These are phyloP conservation scores for Fusarium tjaetaba DNA, from an alignment of 2,329 filamentous ascomycete genomes.

Conservation along the genomic window DNA sequence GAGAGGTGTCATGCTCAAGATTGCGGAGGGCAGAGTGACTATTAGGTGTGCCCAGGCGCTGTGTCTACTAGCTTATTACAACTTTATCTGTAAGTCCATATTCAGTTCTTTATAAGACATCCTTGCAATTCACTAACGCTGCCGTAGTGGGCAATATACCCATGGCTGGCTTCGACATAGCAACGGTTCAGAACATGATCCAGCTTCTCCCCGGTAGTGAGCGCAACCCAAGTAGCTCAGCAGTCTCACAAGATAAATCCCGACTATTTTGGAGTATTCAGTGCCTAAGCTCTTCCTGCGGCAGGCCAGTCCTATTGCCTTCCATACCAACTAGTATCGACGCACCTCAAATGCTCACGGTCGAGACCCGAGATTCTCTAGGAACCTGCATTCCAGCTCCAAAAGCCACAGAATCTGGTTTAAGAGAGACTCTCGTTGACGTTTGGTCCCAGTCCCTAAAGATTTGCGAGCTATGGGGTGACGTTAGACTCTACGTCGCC, in stretches of 20 bases:
- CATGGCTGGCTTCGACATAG: constrained; percentile 22
- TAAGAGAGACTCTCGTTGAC: background rate
- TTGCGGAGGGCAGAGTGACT: constrained; percentile 7
- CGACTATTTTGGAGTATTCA: constrained; percentile 22
- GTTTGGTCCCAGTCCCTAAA: constrained; percentile 11
- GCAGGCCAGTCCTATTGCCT: background rate
- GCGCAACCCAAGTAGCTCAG: background rate
- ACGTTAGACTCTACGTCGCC: constrained; percentile 10
- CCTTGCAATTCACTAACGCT: no score
- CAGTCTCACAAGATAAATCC: background rate
- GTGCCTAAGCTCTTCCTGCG: background rate
- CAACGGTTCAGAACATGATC: constrained; percentile 5
- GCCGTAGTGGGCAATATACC: background rate
- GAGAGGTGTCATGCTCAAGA: constrained; percentile 11
- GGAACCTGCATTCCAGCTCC: background rate
- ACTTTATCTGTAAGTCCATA: background rate
- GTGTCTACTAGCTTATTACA: constrained; percentile 12
- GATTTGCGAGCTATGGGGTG: constrained; percentile 7
- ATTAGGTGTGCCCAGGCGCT: constrained; percentile 8
- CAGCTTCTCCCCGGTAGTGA: background rate
- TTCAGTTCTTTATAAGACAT: no score
- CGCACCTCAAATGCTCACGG: background rate
- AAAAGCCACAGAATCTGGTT: background rate
- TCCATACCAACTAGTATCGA: background rate
- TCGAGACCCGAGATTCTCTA: background rate